Conservation (phyloP, 2,329 filamentous ascomycete species). For the Cordyceps farinosa region DNA sequence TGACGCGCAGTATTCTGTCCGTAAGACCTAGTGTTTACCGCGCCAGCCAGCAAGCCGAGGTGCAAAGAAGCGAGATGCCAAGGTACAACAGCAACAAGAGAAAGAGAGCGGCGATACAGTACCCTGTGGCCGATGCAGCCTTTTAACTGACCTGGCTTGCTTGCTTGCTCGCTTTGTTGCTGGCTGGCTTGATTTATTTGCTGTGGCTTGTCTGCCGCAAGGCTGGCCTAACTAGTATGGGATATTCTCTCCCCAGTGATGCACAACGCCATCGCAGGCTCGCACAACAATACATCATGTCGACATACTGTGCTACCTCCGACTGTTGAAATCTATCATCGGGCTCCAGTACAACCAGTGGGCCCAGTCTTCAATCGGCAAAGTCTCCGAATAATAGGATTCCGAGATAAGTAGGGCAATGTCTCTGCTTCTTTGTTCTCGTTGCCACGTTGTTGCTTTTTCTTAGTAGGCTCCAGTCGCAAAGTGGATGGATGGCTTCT, state of each 20-base stretch:
- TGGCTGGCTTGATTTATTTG: not conserved
- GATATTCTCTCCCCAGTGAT: not conserved
- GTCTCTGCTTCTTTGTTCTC: too few species aligned
- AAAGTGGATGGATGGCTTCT: not conserved
- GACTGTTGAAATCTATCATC: not conserved
- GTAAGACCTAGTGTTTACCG: not conserved
- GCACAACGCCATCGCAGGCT: not conserved
- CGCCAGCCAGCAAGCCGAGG: too few species aligned
- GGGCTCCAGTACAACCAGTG: not conserved
- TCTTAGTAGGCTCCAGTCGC: not conserved
- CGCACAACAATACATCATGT: not conserved
- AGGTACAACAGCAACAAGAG: not conserved
- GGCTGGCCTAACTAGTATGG: not conserved
- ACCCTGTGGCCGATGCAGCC: not conserved
- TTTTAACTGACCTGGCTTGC: not conserved
- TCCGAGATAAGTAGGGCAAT: too few species aligned
- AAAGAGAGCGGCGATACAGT: not conserved
- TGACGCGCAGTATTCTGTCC: not conserved
- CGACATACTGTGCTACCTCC: not conserved
- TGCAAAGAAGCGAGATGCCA: slow-evolving; percentile 1
- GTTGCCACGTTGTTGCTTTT: not conserved
- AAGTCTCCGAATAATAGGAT: too few species aligned
- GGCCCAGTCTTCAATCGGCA: not conserved
- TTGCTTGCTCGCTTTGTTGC: not conserved
- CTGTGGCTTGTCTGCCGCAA: not conserved